These are phyloP conservation scores for Euphorbia pulcherrima DNA, from an alignment of 345 rosid genomes.

Conservation along the genomic window DNA sequence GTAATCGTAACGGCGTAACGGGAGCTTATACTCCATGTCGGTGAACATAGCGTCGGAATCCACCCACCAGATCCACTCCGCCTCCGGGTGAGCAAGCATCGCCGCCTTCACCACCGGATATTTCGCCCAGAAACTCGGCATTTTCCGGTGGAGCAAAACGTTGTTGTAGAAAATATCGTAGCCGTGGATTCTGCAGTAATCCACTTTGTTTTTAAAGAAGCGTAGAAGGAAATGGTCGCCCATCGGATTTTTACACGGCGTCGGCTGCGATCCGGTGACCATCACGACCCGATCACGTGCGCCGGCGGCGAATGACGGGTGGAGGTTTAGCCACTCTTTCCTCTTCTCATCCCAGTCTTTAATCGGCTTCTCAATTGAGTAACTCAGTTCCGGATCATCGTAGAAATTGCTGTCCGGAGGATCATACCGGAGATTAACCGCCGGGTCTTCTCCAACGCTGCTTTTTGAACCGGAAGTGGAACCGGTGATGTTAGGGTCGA, in stretches of 20 bases:
- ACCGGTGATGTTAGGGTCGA: conserved; percentile 14
- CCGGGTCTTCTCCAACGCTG: conserved; percentile 21
- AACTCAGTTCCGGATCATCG: conserved; percentile 68
- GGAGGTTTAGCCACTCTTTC: conserved; percentile 57
- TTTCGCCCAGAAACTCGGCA: conserved; percentile 82
- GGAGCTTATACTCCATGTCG: conserved; percentile 87
- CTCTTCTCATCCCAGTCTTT: conserved; percentile 80
- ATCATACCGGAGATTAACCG: conserved; percentile 41
- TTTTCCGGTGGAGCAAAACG: conserved; percentile 68
- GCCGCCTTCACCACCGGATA: conserved; percentile 67
- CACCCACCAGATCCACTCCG: conserved; percentile 99
- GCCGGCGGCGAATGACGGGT: conserved; percentile 65
- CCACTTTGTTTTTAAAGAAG: conserved; percentile 86
- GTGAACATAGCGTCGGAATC: conserved; percentile 92
- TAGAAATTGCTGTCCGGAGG: conserved; percentile 61
- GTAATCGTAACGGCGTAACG: conserved; percentile 49
- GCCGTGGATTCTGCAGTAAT: conserved; percentile 82
- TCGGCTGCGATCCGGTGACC: conserved; percentile 81
- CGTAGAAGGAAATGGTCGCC: conserved; percentile 84
- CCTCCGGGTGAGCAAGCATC: conserved; percentile 96
- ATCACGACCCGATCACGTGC: conserved; percentile 55
- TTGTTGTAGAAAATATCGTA: conserved; percentile 80
- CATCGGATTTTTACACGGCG: conserved; percentile 75
- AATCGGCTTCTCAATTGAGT: conserved; percentile 52
- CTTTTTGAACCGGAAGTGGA: background rate